A percentile compares a stretch with the other conserved stretches of the same genome.
These are phyloP conservation scores for Scedosporium boydii DNA, from an alignment of 2,329 filamentous ascomycete species.

Conservation along the genomic window DNA sequence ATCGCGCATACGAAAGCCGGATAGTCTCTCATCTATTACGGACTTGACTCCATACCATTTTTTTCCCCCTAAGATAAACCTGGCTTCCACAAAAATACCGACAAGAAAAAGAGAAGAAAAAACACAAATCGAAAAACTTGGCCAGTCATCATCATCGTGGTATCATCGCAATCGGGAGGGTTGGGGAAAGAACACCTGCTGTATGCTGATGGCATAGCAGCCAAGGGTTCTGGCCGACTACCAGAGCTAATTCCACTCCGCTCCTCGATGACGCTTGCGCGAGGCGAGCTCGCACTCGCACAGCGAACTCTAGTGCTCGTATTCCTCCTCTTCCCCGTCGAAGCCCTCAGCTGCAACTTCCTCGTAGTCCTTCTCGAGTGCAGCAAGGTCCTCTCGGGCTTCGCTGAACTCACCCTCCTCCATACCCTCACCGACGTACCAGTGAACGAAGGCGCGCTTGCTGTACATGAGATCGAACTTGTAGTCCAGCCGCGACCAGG, in stretches of 20 bases:
- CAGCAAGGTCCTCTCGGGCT: conserved; percentile 76
- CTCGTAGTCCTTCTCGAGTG: conserved; percentile 79
- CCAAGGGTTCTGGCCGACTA: not conserved
- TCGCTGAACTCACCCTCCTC: conserved; percentile 87
- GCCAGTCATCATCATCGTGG: conserved; percentile 8
- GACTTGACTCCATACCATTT: conserved; percentile 2
- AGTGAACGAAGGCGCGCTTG: conserved; percentile 68
- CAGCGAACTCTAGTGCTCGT: conserved; percentile 62
- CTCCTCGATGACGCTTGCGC: not conserved
- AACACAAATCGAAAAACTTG: not conserved
- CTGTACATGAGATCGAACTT: conserved; percentile 74
- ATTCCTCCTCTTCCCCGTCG: conserved; percentile 53
- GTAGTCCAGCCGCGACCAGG: conserved; percentile 62
- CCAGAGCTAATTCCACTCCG: not conserved
- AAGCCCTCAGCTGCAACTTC: conserved; percentile 70
- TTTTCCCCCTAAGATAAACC: not conserved
- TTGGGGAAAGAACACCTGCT: not conserved
- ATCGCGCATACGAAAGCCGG: not conserved
- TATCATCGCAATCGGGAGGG: not conserved
- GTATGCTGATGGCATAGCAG: not conserved
- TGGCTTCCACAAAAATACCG: not conserved
- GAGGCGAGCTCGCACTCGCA: not conserved
- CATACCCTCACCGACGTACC: conserved; percentile 85
- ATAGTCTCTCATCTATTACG: not conserved
- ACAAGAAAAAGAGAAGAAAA: not conserved